A percentile compares a stretch with the other conserved stretches of the same genome.
phyloP scores from a whole-genome alignment of 1,284 basidiomycete genomes.

The Phylloboletellus chloephorus region DNA sequence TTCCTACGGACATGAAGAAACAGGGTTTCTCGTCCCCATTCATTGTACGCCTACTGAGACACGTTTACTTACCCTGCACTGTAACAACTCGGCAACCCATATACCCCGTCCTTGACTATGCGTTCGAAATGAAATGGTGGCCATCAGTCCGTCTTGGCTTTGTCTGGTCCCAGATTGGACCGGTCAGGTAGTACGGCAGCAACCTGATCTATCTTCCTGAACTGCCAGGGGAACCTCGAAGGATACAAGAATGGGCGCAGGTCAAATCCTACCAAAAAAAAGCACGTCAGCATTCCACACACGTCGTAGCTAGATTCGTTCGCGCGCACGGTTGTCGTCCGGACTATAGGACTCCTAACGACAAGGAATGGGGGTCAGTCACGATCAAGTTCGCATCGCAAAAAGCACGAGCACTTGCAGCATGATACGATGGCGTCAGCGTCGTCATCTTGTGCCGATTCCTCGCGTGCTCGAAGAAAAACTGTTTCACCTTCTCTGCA shows the following conservation, averaged over 20 bases:
- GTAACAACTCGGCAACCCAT: slow-evolving; percentile 13
- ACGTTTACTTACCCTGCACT: slow-evolving; percentile 8
- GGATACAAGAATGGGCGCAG: slow-evolving; percentile 95
- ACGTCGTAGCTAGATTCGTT: background rate
- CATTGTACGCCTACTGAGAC: slow-evolving; percentile 9
- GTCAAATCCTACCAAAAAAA: slow-evolving; percentile 70
- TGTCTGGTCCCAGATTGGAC: slow-evolving; percentile 38
- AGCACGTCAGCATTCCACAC: slow-evolving; percentile 6
- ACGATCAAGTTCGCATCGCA: background rate
- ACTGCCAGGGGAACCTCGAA: slow-evolving; percentile 93
- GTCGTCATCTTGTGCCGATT: slow-evolving; percentile 99
- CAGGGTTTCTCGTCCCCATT: background rate
- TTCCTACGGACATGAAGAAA: slow-evolving; percentile 42
- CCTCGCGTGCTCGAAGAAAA: slow-evolving; percentile 95
- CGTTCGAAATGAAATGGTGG: slow-evolving; percentile 22
- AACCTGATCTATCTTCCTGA: slow-evolving; percentile 87
- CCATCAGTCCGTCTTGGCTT: slow-evolving; percentile 40
- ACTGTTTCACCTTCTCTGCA: slow-evolving; percentile 94
- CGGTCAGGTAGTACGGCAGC: slow-evolving; percentile 71
- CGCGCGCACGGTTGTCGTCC: slow-evolving; percentile 86
- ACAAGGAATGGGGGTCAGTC: slow-evolving; percentile 2
- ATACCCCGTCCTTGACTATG: slow-evolving; percentile 30
- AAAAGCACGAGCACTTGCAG: slow-evolving; percentile 48
- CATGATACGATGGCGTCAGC: slow-evolving; percentile 93
- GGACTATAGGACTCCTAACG: slow-evolving; percentile 88